Evolutionary conservation across 2,329 filamentous ascomycete genomes (phyloP).

Genomic region (Aspergillus bombycis): DNA sequence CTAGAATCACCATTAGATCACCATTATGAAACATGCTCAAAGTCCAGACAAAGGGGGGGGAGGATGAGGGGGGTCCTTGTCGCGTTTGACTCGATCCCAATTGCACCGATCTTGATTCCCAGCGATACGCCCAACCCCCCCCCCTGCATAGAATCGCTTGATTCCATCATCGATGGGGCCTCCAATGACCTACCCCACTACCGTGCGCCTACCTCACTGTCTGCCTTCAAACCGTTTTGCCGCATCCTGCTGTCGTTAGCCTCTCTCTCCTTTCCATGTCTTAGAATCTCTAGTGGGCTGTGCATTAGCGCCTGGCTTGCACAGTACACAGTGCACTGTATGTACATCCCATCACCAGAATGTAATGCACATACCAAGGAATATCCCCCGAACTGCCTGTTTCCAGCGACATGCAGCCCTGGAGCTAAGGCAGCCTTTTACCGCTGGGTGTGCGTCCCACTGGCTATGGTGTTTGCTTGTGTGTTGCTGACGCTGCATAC

Average conservation of each 20-base stretch:
- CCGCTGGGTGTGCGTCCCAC: neutral
- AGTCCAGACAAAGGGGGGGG: neutral
- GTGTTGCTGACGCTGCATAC: neutral
- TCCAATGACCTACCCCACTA: neutral
- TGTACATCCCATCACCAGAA: neutral
- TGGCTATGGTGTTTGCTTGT: neutral
- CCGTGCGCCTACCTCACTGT: neutral
- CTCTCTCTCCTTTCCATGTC: too few species aligned
- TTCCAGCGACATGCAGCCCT: neutral
- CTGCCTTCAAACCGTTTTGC: neutral
- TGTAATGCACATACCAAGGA: neutral
- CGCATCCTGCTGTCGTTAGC: neutral
- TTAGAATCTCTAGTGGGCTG: neutral
- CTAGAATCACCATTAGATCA: neutral
- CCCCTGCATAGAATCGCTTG: neutral
- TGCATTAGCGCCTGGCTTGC: neutral
- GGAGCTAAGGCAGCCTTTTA: neutral
- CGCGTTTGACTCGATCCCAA: neutral
- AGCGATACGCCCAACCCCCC: conserved; percentile 4
- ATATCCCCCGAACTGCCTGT: neutral
- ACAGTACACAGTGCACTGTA: too few species aligned
- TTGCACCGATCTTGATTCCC: neutral
- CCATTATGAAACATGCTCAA: neutral
- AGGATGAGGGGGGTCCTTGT: neutral
- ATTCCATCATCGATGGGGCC: neutral